Base-by-base conservation (phyloP, 2,329 filamentous ascomycete species). In the Arthrobotrys entomopaga region DNA sequence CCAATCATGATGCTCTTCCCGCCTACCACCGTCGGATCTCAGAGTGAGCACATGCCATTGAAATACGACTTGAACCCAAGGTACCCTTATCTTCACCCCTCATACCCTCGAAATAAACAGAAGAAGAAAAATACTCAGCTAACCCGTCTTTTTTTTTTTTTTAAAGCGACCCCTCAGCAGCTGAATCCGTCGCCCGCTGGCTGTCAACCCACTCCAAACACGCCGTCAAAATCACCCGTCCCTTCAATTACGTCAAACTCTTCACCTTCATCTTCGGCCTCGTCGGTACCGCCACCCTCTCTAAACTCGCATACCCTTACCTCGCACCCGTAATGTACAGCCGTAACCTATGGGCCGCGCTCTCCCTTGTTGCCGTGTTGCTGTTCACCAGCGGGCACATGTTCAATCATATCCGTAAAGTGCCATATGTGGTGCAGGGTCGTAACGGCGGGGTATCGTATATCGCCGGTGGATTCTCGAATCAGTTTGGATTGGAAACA, bases 401-500 rank as follows among this genome's bases (percentile, higher is more conserved):
- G 96, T 99, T 96, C 86, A 99, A 98, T 82, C 93, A 97, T 80
- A 99, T 99, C 80, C 88, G 96, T 78, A 94, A 95, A 81, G 92
- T 96, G 1, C 95, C 95, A 1, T 99, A 99, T 79, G 92, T 98
- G 34, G 86, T 89, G 48, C 91, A 90, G 48, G 89, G 98, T 80
- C 92, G 92, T 42, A 88, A 87, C 64, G 95, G 95, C 16, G 93
- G 93, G 3, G 87, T 99, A 76, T 91, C 83, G 80, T 98, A 98
- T 82, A 95, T 99, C 82, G 92, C 94, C 2, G 86, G 86, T 43
- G 94, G 95, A 0, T 99, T 99, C 83, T 92, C 94, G 82, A 97
- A 89, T 81, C 95, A 99, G 81, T 93, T 90, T 79, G 95, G 95
- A 13, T 84, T 99, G 78, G 95, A 99, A 83, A 97, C 94, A 1